Base-by-base conservation (phyloP, 305 asterid species). In the Vinca major region DNA sequence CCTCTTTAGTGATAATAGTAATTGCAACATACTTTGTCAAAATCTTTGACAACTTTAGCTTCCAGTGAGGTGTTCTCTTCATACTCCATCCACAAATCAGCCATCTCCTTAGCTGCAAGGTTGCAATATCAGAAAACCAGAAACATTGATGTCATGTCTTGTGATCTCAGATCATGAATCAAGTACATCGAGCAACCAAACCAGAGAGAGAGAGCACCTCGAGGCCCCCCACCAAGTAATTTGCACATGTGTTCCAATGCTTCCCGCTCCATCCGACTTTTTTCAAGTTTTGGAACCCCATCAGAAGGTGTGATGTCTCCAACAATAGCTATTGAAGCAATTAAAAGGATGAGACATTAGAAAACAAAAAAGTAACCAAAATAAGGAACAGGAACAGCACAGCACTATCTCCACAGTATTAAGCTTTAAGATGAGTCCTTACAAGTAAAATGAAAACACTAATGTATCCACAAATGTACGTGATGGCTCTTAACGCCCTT, bases 21-120 rank as follows among this genome's bases (percentile, higher is more conserved):
- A 33, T 6, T 45, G 3, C 14, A 44, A 11, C 52, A 45, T 87
- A 92, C 98, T 96, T 92, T 92, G 83, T 92, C 98, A 45, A 92
- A 88, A 75, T 90, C 98, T 78, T 92, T 92, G 40, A 92, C 98
- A 78, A 92, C 79, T 84, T 92, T 90, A 71, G 98, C 97, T 87
- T 92, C 98, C 78, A 84, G 57, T 5, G 98, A 85, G 73, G 92
- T 75, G 70, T 85, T 90, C 48, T 82, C 86, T 76, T 92, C 97
- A 77, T 92, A 92, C 84, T 92, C 98, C 86, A 80, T 78, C 97
- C 97, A 92, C 78, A 92, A 81, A 52, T 92, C 92, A 65, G 78
- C 74, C 58, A 92, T 87, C 84, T 92, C 98, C 80, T 90, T 82
- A 60, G 98, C 98, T 92, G 86, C 80, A 63, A 75, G 67, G 68